Base-by-base conservation (phyloP, 805 yeast genomes). In the Myxozyma monticola region DNA sequence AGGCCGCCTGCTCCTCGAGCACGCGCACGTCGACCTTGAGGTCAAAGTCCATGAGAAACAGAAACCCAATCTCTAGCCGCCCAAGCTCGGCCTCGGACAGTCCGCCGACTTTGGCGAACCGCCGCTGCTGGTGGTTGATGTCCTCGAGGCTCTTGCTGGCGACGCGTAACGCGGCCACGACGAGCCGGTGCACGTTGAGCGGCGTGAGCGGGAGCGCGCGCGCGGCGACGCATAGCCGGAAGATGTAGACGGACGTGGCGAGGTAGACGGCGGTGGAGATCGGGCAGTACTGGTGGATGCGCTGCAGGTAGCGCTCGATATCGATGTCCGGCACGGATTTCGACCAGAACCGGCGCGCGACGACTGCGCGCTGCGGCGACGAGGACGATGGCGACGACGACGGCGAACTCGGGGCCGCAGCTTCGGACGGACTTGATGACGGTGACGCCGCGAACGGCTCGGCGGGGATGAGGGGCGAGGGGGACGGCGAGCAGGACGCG, bases 91-190 rank as follows among this genome's bases (percentile, higher is more conserved):
- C 45, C 35, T 68, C 51, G 3, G 73, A 63, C 12, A 77, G 64
- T 0, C 81, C 81, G 22, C 76, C 76, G 0, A 74, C 78, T 35
- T 72, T 72, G 34, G 78, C 74, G 48, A 73, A 75, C 47, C 76
- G 70, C 39, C 65, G 65, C 61, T 75, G 79, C 2, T 73, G 69
- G 56, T 74, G 75, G 36, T 68, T 68, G 22, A 69, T 63, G 59
- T 77, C 82, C 55, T 77, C 80, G 6, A 75, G 60, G n/a, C 70
- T 60, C 57, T 77, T 77, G 30, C 76, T 69, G 8, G 79, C 74
- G 1, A 76, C 60, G 4, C 79, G 62, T 17, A 76, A 64, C 10
- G 73, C 65, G 0, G 79, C 77, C 29, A 75, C 65, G 12, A 75
- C 68, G 22, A 77, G 48, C 14, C 81, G 62, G 61, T 76, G 77